These are phyloP conservation scores for Glarea lozoyensis DNA, from an alignment of 495 filamentous ascomycete species.

Conservation along the genomic window DNA sequence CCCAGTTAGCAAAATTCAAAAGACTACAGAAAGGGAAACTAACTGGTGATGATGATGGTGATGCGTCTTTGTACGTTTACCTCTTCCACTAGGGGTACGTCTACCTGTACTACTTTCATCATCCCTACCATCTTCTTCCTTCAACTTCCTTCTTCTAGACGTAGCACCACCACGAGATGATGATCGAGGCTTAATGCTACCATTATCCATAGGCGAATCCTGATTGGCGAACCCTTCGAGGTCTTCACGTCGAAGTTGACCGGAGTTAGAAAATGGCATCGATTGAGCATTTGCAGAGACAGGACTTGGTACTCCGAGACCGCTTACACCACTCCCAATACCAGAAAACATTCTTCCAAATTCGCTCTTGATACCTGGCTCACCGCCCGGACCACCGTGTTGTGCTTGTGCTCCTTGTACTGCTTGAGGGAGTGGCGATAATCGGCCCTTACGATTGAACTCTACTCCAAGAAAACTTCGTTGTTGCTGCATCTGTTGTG, in stretches of 20 bases:
- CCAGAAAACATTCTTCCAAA: conserved; percentile 88
- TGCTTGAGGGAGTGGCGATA: conserved; percentile 80
- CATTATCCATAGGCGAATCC: conserved; percentile 27
- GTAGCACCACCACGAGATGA: conserved; percentile 39
- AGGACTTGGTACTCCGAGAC: conserved; percentile 27
- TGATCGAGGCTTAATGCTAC: conserved; percentile 32
- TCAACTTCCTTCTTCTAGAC: conserved; percentile 46
- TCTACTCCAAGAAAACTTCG: conserved; percentile 49
- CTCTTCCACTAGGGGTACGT: conserved; percentile 42
- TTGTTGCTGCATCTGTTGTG: conserved; percentile 35
- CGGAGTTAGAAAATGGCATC: conserved; percentile 31
- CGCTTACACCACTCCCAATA: conserved; percentile 75
- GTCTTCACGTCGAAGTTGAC: conserved; percentile 37
- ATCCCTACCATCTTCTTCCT: conserved; percentile 47
- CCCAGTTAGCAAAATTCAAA: conserved; percentile 9
- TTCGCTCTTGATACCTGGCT: conserved; percentile 83
- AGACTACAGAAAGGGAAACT: conserved; percentile 20
- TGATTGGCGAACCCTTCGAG: conserved; percentile 25
- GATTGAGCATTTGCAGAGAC: conserved; percentile 26
- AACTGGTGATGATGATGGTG: conserved; percentile 58
- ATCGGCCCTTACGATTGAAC: conserved; percentile 53
- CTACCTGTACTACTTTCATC: conserved; percentile 50
- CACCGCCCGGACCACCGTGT: conserved; percentile 61
- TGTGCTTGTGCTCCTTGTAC: conserved; percentile 86
- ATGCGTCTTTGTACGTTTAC: conserved; percentile 48